A percentile compares a stretch with the other conserved stretches of the same genome.
Evolutionary conservation across 1,284 basidiomycete genomes (phyloP).

Genomic region (Acaromyces ingoldii): DNA sequence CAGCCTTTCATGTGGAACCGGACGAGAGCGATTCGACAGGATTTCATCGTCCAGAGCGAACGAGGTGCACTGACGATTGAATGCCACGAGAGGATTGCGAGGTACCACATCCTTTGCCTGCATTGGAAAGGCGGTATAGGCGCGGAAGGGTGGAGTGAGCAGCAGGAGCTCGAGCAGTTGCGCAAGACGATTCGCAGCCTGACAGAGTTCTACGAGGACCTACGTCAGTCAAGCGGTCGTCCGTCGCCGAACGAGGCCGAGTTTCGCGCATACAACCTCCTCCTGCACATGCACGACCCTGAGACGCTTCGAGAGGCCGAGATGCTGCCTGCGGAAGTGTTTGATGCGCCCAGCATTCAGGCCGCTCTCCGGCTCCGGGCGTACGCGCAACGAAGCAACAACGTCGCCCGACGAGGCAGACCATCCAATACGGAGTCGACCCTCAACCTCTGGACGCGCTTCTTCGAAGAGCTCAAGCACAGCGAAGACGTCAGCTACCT

Average conservation of each 20-base stretch:
- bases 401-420: slow-evolving; percentile 54
- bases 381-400: slow-evolving; percentile 62
- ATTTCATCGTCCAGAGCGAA: slow-evolving; percentile 88
- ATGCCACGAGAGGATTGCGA: slow-evolving; percentile 85
- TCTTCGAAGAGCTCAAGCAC: slow-evolving; percentile 55
- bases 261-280: slow-evolving; percentile 89
- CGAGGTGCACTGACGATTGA: slow-evolving; percentile 74
- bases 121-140: slow-evolving; percentile 57
- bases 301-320: slow-evolving; percentile 66
- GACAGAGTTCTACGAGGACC: slow-evolving; percentile 86
- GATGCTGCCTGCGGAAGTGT: slow-evolving; percentile 69
- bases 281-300: slow-evolving; percentile 82
- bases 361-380: slow-evolving; percentile 73
- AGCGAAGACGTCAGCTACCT: slow-evolving; percentile 54
- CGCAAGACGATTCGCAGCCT: slow-evolving; percentile 69
- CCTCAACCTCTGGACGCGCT: slow-evolving; percentile 60
- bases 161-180: slow-evolving; percentile 78
- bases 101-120: slow-evolving; percentile 84
- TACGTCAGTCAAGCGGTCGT: slow-evolving; percentile 59
- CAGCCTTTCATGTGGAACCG: slow-evolving; percentile 87
- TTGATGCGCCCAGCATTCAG: slow-evolving; percentile 70
- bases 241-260: slow-evolving; percentile 80
- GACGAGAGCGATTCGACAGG: slow-evolving; percentile 81
- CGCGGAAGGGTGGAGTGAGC: slow-evolving; percentile 64
- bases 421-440: slow-evolving; percentile 56